Evolutionary conservation across 75 land plant species (phyloP).

Genomic region (Pinus tabuliformis): DNA sequence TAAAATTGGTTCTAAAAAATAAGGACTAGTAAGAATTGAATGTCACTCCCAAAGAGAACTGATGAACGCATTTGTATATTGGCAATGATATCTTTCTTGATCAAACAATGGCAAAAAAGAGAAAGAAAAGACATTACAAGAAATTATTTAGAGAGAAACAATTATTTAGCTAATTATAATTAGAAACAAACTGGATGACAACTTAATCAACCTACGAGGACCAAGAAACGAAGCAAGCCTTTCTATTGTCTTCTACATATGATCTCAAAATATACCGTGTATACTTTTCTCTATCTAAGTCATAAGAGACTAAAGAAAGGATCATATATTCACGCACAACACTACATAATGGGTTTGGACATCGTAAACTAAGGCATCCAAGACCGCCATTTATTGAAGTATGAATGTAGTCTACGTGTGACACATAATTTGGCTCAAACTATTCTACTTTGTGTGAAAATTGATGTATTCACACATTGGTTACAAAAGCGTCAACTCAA

Average conservation of each 20-base stretch:
- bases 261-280: conserved; percentile 83
- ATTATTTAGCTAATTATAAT: no score
- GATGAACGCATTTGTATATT: no score
- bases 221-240: conserved; percentile 23
- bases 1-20: no score
- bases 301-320: conserved; percentile 50
- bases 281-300: conserved; percentile 81
- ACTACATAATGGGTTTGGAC: conserved; percentile 90
- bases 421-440: neutral
- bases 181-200: neutral
- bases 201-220: neutral
- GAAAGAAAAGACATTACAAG: no score
- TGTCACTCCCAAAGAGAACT: no score
- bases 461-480: no score
- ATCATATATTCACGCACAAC: conserved; percentile 93
- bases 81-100: no score
- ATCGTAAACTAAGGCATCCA: conserved; percentile 85
- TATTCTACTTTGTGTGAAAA: neutral
- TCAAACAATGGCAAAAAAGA: no score
- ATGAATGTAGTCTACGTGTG: conserved; percentile 67
- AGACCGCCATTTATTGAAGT: conserved; percentile 94
- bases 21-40: no score
- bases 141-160: no score
- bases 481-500: neutral
- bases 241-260: conserved; percentile 88